phyloP scores from a whole-genome alignment of 192 early-diverging fungal species.

The Diversispora epigaea region DNA sequence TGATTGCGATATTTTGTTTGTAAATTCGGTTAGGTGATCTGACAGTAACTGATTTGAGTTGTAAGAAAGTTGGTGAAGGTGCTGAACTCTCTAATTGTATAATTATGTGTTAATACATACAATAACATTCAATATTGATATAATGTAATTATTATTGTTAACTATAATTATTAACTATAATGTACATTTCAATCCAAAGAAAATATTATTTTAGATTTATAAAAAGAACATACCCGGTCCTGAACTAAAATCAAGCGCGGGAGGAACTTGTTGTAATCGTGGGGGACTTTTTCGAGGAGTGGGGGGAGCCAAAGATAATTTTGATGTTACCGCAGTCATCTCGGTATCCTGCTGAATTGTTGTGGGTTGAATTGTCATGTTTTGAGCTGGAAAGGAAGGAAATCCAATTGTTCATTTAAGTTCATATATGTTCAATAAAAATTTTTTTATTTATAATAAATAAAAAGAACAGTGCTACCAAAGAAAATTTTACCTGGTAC shows the following conservation, averaged over 20 bases:
- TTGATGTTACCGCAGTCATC: not conserved
- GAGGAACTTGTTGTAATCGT: constrained; percentile 20
- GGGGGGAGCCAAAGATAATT: constrained; percentile 12
- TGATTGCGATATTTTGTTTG: constrained; percentile 26
- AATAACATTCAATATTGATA: too few species aligned
- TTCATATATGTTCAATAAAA: not conserved
- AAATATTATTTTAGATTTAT: too few species aligned
- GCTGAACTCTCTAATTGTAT: constrained; percentile 11
- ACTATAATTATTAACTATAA: not conserved
- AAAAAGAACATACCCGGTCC: constrained; percentile 1
- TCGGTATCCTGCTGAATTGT: not conserved
- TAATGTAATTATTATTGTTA: too few species aligned
- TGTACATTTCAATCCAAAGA: not conserved
- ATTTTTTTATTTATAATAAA: not conserved
- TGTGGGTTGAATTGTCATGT: not conserved
- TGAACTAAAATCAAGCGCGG: constrained; percentile 21
- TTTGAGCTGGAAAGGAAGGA: not conserved
- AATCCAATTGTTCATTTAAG: not conserved
- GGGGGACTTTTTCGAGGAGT: constrained; percentile 33
- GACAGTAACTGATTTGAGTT: constrained; percentile 24
- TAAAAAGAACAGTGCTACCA: not conserved
- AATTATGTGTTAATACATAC: not conserved
- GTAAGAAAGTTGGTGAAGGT: constrained; percentile 29
- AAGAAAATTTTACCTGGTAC: not conserved
- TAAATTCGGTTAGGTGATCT: constrained; percentile 25